phyloP scores from a whole-genome alignment of 179 eudicot species.

The Carnegiea gigantea region DNA sequence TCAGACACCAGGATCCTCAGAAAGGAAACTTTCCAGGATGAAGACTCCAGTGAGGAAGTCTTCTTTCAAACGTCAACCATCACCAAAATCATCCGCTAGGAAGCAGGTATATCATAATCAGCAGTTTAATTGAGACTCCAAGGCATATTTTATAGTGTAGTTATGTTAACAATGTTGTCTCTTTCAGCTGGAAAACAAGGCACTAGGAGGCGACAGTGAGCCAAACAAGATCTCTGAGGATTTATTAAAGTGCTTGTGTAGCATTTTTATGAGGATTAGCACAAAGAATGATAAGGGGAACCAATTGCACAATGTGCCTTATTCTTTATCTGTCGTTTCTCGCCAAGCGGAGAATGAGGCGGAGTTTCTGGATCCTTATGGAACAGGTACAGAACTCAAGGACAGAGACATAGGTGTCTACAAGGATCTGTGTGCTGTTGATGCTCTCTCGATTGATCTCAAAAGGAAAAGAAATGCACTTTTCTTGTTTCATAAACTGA shows the following conservation, averaged over 20 bases:
- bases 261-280: conserved; percentile 61
- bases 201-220: conserved; percentile 50
- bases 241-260: conserved; percentile 64
- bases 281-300: conserved; percentile 32
- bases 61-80: conserved; percentile 38
- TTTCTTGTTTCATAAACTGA: conserved; percentile 66
- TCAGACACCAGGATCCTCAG: conserved; percentile 26
- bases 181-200: conserved; percentile 45
- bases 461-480: conserved; percentile 55
- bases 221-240: conserved; percentile 79
- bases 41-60: conserved; percentile 38
- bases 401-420: conserved; percentile 72
- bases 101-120: conserved; percentile 39
- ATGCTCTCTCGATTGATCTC: conserved; percentile 61
- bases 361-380: conserved; percentile 64
- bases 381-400: conserved; percentile 36
- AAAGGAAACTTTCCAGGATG: conserved; percentile 23
- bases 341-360: conserved; percentile 21
- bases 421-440: conserved; percentile 48
- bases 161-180: not conserved
- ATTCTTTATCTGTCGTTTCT: conserved; percentile 34
- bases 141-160: not conserved
- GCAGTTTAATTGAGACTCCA: not conserved
- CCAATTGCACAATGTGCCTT: conserved; percentile 37
- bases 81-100: conserved; percentile 39